phyloP scores from a whole-genome alignment of 2,329 filamentous ascomycete genomes.

The Fusarium subglutinans region DNA sequence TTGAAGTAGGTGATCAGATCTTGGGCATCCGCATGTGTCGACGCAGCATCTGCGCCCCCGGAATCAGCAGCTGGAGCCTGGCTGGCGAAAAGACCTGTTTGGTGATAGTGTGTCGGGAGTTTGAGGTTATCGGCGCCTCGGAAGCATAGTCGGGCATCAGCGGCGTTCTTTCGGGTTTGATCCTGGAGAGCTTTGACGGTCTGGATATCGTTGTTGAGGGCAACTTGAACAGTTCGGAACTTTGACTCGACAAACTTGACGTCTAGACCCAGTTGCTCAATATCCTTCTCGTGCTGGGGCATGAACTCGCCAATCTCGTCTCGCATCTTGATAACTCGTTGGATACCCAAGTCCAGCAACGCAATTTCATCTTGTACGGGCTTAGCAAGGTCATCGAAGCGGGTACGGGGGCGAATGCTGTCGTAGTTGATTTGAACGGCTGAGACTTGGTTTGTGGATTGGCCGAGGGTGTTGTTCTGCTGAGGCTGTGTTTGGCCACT shows the following conservation, averaged over 20 bases:
- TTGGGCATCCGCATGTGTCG: conserved; percentile 51
- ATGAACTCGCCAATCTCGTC: conserved; percentile 78
- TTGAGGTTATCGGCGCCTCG: conserved; percentile 79
- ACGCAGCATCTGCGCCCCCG: conserved; percentile 46
- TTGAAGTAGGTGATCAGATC: conserved; percentile 58
- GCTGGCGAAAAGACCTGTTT: conserved; percentile 55
- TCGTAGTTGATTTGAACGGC: conserved; percentile 82
- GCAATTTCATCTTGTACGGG: conserved; percentile 83
- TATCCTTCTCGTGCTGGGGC: conserved; percentile 62
- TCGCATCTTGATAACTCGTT: conserved; percentile 80
- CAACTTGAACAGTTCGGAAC: conserved; percentile 56
- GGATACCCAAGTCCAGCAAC: conserved; percentile 80
- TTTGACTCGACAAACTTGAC: conserved; percentile 61
- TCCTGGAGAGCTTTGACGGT: conserved; percentile 72
- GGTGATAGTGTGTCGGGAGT: conserved; percentile 68
- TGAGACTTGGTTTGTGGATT: conserved; percentile 64
- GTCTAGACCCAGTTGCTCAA: conserved; percentile 58
- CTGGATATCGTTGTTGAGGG: conserved; percentile 65
- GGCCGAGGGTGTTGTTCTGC: conserved; percentile 37
- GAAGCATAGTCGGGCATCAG: conserved; percentile 76
- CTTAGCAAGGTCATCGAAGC: conserved; percentile 89
- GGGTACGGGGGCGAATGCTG: conserved; percentile 85
- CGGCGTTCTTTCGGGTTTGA: conserved; percentile 68
- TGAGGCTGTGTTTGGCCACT: conserved; percentile 46
- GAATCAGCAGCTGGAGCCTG: conserved; percentile 43